Conservation (phyloP, 2,329 filamentous ascomycete species). For the Penicillium sp. region DNA sequence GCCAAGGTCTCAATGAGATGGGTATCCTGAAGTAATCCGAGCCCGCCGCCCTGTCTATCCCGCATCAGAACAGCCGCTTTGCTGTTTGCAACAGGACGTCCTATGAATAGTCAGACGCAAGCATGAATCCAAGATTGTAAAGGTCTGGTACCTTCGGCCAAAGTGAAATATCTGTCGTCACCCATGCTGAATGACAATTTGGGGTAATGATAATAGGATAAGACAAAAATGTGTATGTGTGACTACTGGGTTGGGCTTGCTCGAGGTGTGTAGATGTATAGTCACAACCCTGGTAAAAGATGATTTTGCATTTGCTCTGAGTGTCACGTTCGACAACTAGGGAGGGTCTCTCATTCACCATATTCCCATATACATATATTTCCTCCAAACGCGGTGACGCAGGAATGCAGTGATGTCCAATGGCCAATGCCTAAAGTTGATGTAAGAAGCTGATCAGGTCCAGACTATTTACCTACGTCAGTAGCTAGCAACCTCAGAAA, state of each 20-base stretch:
- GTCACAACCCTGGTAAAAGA: neutral
- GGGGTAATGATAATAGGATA: neutral
- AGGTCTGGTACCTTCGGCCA: slow-evolving; percentile 6
- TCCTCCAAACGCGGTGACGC: neutral
- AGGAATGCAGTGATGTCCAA: neutral
- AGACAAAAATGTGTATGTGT: neutral
- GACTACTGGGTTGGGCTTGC: neutral
- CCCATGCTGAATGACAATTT: neutral
- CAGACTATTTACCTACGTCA: neutral
- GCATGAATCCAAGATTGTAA: neutral
- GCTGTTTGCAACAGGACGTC: slow-evolving; percentile 16
- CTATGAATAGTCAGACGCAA: neutral
- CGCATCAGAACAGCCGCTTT: slow-evolving; percentile 13
- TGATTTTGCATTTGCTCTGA: neutral
- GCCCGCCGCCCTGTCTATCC: slow-evolving; percentile 23
- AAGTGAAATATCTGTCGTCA: slow-evolving; percentile 7
- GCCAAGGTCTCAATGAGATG: slow-evolving; percentile 52
- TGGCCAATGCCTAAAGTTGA: neutral
- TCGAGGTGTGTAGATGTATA: neutral
- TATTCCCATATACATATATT: neutral
- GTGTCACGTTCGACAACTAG: neutral
- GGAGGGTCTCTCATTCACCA: neutral
- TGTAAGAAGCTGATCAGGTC: neutral
- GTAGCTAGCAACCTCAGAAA: neutral
- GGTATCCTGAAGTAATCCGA: slow-evolving; percentile 47